Base-by-base conservation (phyloP, 345 rosid species). In the Anastatica hierochuntica region DNA sequence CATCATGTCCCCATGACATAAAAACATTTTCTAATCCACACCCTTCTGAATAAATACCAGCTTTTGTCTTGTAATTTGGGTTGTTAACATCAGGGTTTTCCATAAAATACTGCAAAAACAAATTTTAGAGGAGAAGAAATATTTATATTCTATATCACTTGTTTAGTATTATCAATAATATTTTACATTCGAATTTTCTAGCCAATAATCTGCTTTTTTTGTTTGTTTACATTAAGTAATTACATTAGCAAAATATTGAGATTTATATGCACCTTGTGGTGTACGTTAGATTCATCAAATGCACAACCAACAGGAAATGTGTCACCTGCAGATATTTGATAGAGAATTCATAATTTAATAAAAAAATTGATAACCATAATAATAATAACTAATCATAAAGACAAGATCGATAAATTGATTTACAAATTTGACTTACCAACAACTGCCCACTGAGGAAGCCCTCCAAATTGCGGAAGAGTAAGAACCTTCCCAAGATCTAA, bases 1-100 rank as follows among this genome's bases (percentile, higher is more conserved):
- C 86, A 35, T 82, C 86, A 26, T 83, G 85, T 0, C 90, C 88
- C 81, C 81, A 84, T 30, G 94, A 75, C 57, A 84, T 79, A 7
- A 14, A 19, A 2, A 80, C 77, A 39, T 79, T 75, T 0, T 72
- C 74, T 9, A 81, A 69, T n/a, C 80, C 88, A 63, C 85, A 81
- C 23, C 81, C 79, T 31, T 74, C 69, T 17, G 74, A 30, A 53
- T 81, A 84, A 19, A 80, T 51, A 18, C 88, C 82, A 55, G 53
- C 20, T 62, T 76, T 74, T 29, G 79, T 74, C 36, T 68, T 68
- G 63, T 75, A 77, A 2, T 9, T 43, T 7, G 79, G 77, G 45
- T 72, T 77, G 42, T 64, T 47, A 35, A 36, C 39, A 49, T 84
- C 85, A 5, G 83, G 80, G 26, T 84, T 84, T 12, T 74, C 77